phyloP scores from a whole-genome alignment of 805 yeast genomes.

The Grigorovia yakushimaensis region DNA sequence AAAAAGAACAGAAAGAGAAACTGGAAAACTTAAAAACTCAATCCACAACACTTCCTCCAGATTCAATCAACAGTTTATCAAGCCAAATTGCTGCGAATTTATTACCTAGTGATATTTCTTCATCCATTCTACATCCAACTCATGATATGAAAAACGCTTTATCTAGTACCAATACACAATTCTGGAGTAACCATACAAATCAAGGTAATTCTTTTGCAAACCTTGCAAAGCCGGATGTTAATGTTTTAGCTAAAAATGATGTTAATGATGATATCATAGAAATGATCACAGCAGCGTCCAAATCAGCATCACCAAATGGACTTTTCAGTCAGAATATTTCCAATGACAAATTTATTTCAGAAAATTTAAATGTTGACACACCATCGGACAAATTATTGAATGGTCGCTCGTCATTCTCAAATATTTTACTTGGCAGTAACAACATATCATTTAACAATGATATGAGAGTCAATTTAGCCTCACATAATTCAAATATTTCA shows the following conservation, averaged over 20 bases:
- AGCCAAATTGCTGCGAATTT: neutral
- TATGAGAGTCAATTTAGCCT: neutral
- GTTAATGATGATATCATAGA: constrained; percentile 21
- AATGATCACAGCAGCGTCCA: constrained; percentile 21
- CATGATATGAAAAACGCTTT: neutral
- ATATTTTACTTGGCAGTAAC: neutral
- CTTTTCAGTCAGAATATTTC: neutral
- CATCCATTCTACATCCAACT: neutral
- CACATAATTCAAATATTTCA: neutral
- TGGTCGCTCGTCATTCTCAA: neutral
- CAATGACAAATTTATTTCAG: neutral
- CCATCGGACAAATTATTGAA: neutral
- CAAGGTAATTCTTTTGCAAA: neutral
- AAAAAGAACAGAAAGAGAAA: neutral
- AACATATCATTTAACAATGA: neutral
- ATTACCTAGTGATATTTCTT: neutral
- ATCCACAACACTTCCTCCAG: neutral
- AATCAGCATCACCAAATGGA: constrained; percentile 8
- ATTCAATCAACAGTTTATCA: neutral
- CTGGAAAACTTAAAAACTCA: neutral
- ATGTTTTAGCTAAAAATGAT: neutral
- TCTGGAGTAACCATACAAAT: neutral
- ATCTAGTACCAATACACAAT: neutral
- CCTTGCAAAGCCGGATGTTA: neutral
- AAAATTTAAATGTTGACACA: neutral